These are phyloP conservation scores for Talaromyces sp. DNA, from an alignment of 2,329 filamentous ascomycete genomes.

Conservation along the genomic window DNA sequence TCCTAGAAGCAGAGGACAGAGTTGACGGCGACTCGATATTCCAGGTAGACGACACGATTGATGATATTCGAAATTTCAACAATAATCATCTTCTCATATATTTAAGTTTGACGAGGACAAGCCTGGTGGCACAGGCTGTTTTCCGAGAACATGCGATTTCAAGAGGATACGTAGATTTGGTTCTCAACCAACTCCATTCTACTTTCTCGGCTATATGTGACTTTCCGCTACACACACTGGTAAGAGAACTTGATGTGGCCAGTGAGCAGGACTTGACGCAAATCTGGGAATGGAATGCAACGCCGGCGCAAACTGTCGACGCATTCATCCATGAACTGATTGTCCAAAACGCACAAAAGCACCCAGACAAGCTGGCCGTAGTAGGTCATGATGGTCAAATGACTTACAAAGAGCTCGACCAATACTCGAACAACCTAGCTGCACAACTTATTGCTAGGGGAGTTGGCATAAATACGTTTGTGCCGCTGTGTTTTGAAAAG, in stretches of 20 bases:
- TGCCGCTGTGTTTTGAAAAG: constrained; percentile 10
- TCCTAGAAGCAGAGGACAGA: constrained; percentile 1
- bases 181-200: background rate
- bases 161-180: background rate
- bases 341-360: background rate
- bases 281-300: constrained; percentile 1
- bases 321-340: constrained; percentile 8
- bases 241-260: background rate
- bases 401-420: constrained; percentile 2
- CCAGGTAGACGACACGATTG: background rate
- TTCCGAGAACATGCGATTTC: background rate
- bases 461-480: background rate
- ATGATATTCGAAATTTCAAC: constrained; percentile 7
- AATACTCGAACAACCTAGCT: background rate
- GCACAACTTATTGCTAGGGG: background rate
- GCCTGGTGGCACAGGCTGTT: background rate
- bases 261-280: background rate
- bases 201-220: background rate
- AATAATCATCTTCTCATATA: background rate
- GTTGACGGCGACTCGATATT: background rate
- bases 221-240: background rate
- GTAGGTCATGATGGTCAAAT: background rate
- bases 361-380: background rate
- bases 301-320: background rate
- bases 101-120: background rate